Evolutionary conservation across 768 basidiomycete species (phyloP), one percentile per base, ranked within the genome.

Genomic region (Polyporus arcularius): DNA sequence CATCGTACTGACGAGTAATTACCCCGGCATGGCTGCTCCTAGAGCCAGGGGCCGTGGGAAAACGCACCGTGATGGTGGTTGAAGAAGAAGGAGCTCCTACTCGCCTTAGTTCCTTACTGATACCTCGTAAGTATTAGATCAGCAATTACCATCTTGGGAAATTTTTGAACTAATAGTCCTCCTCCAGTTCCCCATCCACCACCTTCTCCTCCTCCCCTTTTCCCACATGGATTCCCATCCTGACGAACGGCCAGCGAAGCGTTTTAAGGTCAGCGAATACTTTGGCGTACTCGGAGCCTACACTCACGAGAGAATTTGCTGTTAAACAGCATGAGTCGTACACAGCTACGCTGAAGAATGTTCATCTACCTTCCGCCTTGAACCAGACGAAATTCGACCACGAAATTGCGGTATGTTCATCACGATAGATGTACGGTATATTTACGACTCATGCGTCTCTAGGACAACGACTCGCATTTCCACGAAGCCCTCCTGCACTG

Each of bases 401-500:
- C 57, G 88, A 89, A 41, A 79, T 90, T 54, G 76, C 75, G 28
- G 89, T 79, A 57, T 42, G 72, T 67, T 10, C 21, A 26, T 26
- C 21, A 26, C 21, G 21, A 26, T 26, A 26, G 21, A 26, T 26
- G 21, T 26, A 26, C 21, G 21, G 21, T 26, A 26, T 26, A 26
- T 26, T 2, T 26, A 26, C 21, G 21, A 21, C 45, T 26, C 32
- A 31, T 16, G 2, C n/a, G 9, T 28, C 35, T 65, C 2, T 56
- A 92, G 89, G 89, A 94, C 64, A 83, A 85, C 68, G 85, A 86
- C 58, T 92, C 89, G 0, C 87, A 92, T 70, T 94, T 96, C 67
- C 85, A 88, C 55, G 79, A 84, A 64, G 82, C 89, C 3, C 76
- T 96, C 35, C 78, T 84, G 30, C 85, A 90, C 68, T 92, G 89